Base-by-base conservation (phyloP, 2,329 filamentous ascomycete genomes). In the Plectosphaerella cucumerina region DNA sequence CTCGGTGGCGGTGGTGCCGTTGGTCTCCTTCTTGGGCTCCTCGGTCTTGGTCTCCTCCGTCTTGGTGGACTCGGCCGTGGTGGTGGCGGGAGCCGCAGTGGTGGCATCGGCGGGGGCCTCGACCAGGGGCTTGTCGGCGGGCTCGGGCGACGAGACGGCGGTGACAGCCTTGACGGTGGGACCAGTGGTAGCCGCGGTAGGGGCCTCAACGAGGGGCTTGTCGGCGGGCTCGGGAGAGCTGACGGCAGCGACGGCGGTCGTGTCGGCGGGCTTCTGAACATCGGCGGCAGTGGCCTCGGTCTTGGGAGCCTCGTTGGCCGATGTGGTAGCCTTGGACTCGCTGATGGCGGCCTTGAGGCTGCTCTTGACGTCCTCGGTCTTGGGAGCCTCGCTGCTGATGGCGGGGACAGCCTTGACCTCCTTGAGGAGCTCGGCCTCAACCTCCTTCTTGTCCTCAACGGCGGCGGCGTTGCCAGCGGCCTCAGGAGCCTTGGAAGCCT, bases 381-480 rank as follows among this genome's bases (percentile, higher is more conserved):
- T 53, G 34, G 59, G 41, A 44, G 17, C 70, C 37, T 53, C 60
- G 26, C 26, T 11, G 26, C 26, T 31, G 0, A 62, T 58, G 12
- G 65, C 62, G 58, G 72, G 60, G 49, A 64, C 63, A 48, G 69
- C 64, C 65, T 78, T 75, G 54, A 85, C 77, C 66, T 87, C 81
- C 57, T 82, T 77, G 45, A 91, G 73, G 9, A 95, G 75, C 70
- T 96, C 87, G 22, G 81, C 68, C 72, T 95, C 90, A 5, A 91
- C 77, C 10, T 75, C 77, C 65, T 81, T 82, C 80, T 94, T 94
- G 60, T 92, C 88, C 55, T 80, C 71, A 6, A 94, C 87, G 17
- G 85, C 87, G 50, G 77, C 76, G 2, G 82, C 73, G 67, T 84
- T 86, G 50, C 80, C 79, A 34, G 87, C 81, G 33, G 89, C 89